These are phyloP conservation scores for Sequoia sempervirens DNA, from an alignment of 75 land plant species.

Conservation along the genomic window DNA sequence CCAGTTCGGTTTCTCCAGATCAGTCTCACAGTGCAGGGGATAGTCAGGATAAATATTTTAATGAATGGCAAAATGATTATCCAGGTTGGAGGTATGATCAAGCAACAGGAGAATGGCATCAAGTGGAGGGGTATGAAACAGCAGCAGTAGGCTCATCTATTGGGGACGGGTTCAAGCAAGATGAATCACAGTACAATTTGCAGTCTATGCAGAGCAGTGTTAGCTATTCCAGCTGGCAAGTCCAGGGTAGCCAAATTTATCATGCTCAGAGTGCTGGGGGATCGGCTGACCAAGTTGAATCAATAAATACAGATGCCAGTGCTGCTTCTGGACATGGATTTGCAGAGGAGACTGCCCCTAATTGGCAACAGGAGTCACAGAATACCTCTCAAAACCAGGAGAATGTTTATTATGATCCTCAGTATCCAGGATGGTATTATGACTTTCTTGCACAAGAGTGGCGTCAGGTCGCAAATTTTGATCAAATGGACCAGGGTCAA, in stretches of 20 bases:
- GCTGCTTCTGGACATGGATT: constrained; percentile 7
- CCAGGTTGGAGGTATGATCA: constrained; percentile 89
- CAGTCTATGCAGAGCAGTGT: neutral
- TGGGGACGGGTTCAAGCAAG: constrained; percentile 3
- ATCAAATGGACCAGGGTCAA: neutral
- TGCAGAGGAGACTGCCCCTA: constrained; percentile 7
- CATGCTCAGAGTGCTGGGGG: neutral
- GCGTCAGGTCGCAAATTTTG: constrained; percentile 36
- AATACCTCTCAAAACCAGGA: constrained; percentile 12
- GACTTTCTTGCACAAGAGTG: constrained; percentile 58
- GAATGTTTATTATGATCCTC: constrained; percentile 53
- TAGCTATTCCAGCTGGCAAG: constrained; percentile 5
- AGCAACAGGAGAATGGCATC: constrained; percentile 75
- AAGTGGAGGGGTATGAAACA: constrained; percentile 41
- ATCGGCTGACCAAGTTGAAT: neutral
- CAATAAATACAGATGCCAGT: neutral
- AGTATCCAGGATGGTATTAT: constrained; percentile 86
- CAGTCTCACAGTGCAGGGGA: constrained; percentile 11
- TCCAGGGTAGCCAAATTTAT: neutral
- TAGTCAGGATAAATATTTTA: constrained; percentile 17
- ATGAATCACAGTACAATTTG: neutral
- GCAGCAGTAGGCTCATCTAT: neutral
- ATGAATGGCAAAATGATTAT: constrained; percentile 59
- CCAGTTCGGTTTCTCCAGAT: neutral
- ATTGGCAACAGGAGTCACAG: constrained; percentile 4